Percentiles rank a stretch among this genome's conserved stretches.
These are phyloP conservation scores for Mesostigma viride DNA, from an alignment of 139 green algal genomes.

Conservation along the genomic window DNA sequence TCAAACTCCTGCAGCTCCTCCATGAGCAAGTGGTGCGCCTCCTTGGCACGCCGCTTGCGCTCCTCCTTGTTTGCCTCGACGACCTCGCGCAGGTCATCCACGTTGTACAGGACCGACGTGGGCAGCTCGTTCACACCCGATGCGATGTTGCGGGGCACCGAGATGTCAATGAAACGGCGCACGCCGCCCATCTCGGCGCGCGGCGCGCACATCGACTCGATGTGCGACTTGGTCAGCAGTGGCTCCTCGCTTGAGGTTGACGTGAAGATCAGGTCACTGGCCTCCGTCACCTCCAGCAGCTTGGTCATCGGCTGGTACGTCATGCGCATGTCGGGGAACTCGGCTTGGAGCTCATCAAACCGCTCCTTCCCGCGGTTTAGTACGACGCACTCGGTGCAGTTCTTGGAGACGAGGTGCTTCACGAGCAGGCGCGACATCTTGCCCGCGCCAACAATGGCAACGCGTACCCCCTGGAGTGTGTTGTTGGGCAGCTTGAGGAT, in stretches of 20 bases:
- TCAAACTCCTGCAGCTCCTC: conserved; percentile 78
- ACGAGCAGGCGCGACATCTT: conserved; percentile 97
- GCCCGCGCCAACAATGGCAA: conserved; percentile 94
- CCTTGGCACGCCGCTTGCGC: conserved; percentile 52
- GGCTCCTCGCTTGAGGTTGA: conserved; percentile 43
- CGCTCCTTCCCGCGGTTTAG: conserved; percentile 83
- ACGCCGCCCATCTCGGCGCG: conserved; percentile 60
- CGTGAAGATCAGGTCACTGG: conserved; percentile 84
- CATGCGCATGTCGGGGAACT: conserved; percentile 92
- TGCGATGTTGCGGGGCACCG: conserved; percentile 90
- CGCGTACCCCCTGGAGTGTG: conserved; percentile 56
- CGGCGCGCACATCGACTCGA: conserved; percentile 39
- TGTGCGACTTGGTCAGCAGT: conserved; percentile 37
- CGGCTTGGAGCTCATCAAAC: conserved; percentile 72
- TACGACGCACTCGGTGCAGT: conserved; percentile 75
- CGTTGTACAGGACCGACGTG: conserved; percentile 82
- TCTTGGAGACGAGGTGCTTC: conserved; percentile 94
- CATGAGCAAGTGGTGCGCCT: conserved; percentile 46
- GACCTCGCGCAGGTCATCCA: conserved; percentile 98
- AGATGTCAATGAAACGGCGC: conserved; percentile 94
- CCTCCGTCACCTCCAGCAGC: conserved; percentile 66
- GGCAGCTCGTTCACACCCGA: conserved; percentile 59
- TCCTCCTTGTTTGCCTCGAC: conserved; percentile 90
- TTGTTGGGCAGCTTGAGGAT: conserved; percentile 91
- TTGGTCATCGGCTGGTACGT: conserved; percentile 86